Conservation (phyloP, 495 filamentous ascomycete species). For the Talaromyces liani region DNA sequence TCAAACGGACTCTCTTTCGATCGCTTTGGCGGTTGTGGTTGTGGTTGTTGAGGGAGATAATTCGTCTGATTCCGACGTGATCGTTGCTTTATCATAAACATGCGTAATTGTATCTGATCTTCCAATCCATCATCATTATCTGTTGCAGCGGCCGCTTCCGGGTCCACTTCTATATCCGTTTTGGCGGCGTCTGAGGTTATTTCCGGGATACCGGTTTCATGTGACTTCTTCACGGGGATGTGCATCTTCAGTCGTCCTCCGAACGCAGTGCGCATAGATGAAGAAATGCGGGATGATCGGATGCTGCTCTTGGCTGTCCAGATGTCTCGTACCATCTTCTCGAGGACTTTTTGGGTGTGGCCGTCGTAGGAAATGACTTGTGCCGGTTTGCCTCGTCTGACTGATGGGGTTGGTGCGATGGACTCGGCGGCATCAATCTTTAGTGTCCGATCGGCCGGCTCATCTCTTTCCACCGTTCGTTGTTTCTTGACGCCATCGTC, state of each 20-base stretch:
- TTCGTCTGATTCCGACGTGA: background rate
- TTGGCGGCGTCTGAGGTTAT: background rate
- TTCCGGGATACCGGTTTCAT: background rate
- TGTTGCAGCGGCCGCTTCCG: background rate
- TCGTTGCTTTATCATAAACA: background rate
- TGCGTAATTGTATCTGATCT: conserved; percentile 1
- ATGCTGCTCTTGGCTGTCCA: conserved; percentile 8
- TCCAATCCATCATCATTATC: background rate
- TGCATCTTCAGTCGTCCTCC: conserved; percentile 1
- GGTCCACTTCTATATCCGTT: background rate
- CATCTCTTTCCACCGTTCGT: background rate
- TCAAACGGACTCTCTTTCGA: background rate
- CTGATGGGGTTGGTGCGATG: background rate
- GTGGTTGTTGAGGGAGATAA: background rate
- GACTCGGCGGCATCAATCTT: background rate
- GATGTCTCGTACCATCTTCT: conserved; percentile 7
- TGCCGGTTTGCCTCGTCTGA: background rate
- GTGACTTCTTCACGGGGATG: background rate
- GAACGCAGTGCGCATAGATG: background rate
- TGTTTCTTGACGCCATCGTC: background rate
- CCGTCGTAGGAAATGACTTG: conserved; percentile 4
- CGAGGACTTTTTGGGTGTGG: conserved; percentile 7
- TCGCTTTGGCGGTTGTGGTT: background rate
- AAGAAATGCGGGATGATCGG: conserved; percentile 4
- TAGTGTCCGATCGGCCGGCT: background rate